phyloP scores from a whole-genome alignment of 1,284 basidiomycete genomes.

The Golubevia pallescens region DNA sequence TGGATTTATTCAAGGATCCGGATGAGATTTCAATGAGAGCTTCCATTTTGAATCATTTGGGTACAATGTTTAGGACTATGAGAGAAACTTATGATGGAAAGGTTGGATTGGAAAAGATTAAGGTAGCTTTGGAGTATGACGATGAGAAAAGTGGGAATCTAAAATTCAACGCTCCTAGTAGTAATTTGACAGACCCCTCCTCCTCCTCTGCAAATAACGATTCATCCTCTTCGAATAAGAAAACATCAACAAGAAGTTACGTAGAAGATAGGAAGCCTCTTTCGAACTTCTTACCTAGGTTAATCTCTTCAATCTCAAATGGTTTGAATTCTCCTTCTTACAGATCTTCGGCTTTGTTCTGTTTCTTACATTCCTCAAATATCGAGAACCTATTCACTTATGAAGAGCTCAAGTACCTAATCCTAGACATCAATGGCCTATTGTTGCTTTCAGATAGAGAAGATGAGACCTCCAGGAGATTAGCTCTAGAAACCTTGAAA shows the following conservation, averaged over 20 bases:
- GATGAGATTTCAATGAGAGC: slow-evolving; percentile 78
- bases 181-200: too few relatives aligned
- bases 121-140: too few relatives aligned
- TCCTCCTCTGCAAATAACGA: not conserved
- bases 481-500: slow-evolving; percentile 7
- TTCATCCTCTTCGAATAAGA: slow-evolving; percentile 15
- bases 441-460: not conserved
- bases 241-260: slow-evolving; percentile 38
- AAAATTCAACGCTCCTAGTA: too few relatives aligned
- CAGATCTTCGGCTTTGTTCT: slow-evolving; percentile 35
- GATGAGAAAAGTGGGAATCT: too few relatives aligned
- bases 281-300: slow-evolving; percentile 30
- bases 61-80: slow-evolving; percentile 36
- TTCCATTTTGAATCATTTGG: slow-evolving; percentile 69
- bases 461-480: not conserved
- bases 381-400: slow-evolving; percentile 10
- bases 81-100: slow-evolving; percentile 24
- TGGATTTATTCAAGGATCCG: slow-evolving; percentile 77
- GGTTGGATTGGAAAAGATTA: too few relatives aligned
- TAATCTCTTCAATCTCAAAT: slow-evolving; percentile 44
- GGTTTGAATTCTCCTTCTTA: slow-evolving; percentile 32
- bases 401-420: not conserved
- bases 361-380: slow-evolving; percentile 23
- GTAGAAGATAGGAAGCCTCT: slow-evolving; percentile 36
- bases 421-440: too few relatives aligned